phyloP scores from a whole-genome alignment of 2,329 filamentous ascomycete species.

The Pseudopithomyces maydicus region DNA sequence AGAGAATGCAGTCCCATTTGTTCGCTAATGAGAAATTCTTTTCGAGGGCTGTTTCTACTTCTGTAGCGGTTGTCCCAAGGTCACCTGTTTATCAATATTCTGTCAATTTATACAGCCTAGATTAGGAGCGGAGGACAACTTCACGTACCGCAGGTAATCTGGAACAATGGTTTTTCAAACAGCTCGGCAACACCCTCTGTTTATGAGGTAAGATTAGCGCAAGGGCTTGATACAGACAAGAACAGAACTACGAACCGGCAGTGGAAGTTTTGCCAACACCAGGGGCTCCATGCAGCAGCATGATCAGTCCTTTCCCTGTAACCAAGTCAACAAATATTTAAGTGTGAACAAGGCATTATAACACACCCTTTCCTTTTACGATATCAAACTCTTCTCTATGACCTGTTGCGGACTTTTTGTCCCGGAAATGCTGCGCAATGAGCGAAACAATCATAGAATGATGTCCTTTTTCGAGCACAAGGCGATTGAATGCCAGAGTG shows the following conservation, averaged over 20 bases:
- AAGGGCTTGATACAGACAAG: background rate
- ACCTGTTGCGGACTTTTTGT: slow-evolving; percentile 6
- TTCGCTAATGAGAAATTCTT: slow-evolving; percentile 15
- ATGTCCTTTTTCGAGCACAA: slow-evolving; percentile 5
- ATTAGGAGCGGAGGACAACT: background rate
- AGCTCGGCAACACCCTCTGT: slow-evolving; percentile 10
- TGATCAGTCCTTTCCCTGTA: slow-evolving; percentile 10
- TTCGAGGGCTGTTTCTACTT: slow-evolving; percentile 13
- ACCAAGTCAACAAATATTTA: background rate
- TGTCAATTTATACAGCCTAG: background rate
- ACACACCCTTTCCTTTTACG: slow-evolving; percentile 7
- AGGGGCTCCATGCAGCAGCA: slow-evolving; percentile 13
- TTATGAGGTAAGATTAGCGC: background rate
- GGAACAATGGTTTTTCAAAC: slow-evolving; percentile 12
- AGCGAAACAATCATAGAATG: slow-evolving; percentile 5
- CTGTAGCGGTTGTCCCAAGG: slow-evolving; percentile 11
- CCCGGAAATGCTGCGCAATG: slow-evolving; percentile 10
- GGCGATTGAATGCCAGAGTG: slow-evolving; percentile 1
- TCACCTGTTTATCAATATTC: slow-evolving; percentile 10
- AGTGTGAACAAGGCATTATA: background rate
- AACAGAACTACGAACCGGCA: slow-evolving; percentile 4
- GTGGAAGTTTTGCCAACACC: slow-evolving; percentile 18
- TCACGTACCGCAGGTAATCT: slow-evolving; percentile 12
- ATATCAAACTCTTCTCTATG: slow-evolving; percentile 7
- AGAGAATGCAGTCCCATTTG: slow-evolving; percentile 31